phyloP scores from a whole-genome alignment of 2,329 filamentous ascomycete species.

The Xylaria sp. region DNA sequence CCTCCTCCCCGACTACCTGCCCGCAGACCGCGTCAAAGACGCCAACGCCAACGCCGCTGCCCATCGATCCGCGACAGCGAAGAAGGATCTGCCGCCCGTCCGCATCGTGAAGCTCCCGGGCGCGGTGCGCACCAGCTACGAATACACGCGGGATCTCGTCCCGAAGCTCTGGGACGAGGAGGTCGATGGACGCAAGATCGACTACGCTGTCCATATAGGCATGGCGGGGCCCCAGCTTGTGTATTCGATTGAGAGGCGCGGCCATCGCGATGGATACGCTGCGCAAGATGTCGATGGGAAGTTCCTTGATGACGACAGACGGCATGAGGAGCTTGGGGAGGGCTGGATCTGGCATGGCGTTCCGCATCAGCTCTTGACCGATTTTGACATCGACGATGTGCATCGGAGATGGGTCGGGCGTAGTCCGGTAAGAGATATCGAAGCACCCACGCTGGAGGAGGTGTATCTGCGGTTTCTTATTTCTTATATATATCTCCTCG shows the following conservation, averaged over 20 bases:
- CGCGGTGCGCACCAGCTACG: conserved; percentile 78
- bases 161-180: conserved; percentile 70
- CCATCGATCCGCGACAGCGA: conserved; percentile 48
- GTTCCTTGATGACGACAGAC: conserved; percentile 63
- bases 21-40: conserved; percentile 60
- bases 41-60: conserved; percentile 31
- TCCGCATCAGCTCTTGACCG: conserved; percentile 67
- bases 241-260: conserved; percentile 78
- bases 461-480: background rate
- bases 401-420: conserved; percentile 65
- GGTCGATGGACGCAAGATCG: conserved; percentile 55
- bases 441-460: too few species aligned
- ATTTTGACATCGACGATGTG: conserved; percentile 68
- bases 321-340: conserved; percentile 52
- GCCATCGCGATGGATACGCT: conserved; percentile 77
- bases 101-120: conserved; percentile 73
- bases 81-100: conserved; percentile 57
- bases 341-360: conserved; percentile 66
- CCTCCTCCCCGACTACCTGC: conserved; percentile 73
- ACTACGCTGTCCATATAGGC: conserved; percentile 81
- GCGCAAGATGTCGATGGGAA: conserved; percentile 76
- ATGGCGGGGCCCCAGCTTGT: conserved; percentile 74
- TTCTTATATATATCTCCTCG: background rate
- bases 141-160: conserved; percentile 70
- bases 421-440: conserved; percentile 61